A percentile compares a stretch with the other conserved stretches of the same genome.
These are phyloP conservation scores for Vigna angularis DNA, from an alignment of 306 rosid species.

Conservation along the genomic window DNA sequence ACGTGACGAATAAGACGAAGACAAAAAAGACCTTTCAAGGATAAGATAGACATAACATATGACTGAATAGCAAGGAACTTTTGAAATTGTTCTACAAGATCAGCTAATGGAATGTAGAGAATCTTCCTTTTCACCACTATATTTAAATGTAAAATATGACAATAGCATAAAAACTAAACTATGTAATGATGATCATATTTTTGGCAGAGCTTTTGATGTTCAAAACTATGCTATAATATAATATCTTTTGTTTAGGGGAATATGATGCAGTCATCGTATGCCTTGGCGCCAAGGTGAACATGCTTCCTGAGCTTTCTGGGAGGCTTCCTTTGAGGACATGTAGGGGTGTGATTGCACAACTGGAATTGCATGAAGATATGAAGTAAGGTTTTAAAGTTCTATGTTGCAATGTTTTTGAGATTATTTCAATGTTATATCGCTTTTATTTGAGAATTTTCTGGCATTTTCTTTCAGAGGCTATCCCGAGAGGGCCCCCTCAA, in stretches of 20 bases:
- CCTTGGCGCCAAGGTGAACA: slow-evolving; percentile 83
- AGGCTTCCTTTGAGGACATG: slow-evolving; percentile 92
- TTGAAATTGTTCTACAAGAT: too few species aligned
- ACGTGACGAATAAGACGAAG: too few species aligned
- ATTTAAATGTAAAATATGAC: too few species aligned
- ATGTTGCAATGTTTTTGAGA: slow-evolving; percentile 12
- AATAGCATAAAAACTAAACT: too few species aligned
- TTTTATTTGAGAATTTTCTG: slow-evolving; percentile 21
- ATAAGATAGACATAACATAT: too few species aligned
- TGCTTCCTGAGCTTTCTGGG: slow-evolving; percentile 86
- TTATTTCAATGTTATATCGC: slow-evolving; percentile 9
- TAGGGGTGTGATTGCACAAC: slow-evolving; percentile 85
- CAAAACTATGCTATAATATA: slow-evolving; percentile 14
- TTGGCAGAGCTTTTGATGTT: slow-evolving; percentile 8
- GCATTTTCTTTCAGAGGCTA: slow-evolving; percentile 61
- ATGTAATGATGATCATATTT: neutral
- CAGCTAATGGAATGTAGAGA: too few species aligned
- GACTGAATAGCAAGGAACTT: too few species aligned
- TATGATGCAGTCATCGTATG: slow-evolving; percentile 84
- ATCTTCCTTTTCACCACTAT: too few species aligned
- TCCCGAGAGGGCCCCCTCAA: slow-evolving; percentile 74
- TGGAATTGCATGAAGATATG: slow-evolving; percentile 64
- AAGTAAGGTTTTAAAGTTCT: slow-evolving; percentile 51
- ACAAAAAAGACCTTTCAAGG: too few species aligned
- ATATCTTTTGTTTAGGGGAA: slow-evolving; percentile 57